Percentiles rank a stretch among this genome's conserved stretches.
These are phyloP conservation scores for Trypanosoma brucei DNA, from an alignment of 208 protist species.

Conservation along the genomic window DNA sequence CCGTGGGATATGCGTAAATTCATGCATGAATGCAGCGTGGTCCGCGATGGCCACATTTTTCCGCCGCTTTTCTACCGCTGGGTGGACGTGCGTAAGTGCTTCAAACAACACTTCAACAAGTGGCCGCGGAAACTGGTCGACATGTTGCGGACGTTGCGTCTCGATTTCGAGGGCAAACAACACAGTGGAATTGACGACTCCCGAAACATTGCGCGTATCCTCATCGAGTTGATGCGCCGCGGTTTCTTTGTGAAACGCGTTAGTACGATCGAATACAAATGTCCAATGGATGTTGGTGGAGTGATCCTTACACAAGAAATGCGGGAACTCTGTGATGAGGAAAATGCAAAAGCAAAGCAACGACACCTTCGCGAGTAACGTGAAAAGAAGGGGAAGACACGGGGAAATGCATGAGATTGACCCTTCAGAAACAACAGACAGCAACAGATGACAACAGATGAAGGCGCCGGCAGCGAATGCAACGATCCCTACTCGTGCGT, in stretches of 20 bases:
- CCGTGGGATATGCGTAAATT: constrained; percentile 91
- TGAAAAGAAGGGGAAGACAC: constrained; percentile 3
- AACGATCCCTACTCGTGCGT: no score
- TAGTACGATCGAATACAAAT: constrained; percentile 63
- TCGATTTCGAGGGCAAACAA: constrained; percentile 72
- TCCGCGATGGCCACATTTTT: constrained; percentile 69
- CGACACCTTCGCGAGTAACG: background rate
- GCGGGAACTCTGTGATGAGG: constrained; percentile 52
- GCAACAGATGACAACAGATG: no score
- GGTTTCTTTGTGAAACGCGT: constrained; percentile 73
- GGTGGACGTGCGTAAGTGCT: constrained; percentile 83
- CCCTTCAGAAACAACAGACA: no score
- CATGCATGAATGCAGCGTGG: constrained; percentile 82
- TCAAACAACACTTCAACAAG: constrained; percentile 51
- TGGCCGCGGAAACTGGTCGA: constrained; percentile 66
- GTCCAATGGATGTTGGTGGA: constrained; percentile 24
- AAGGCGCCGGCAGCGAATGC: no score
- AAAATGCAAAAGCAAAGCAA: background rate
- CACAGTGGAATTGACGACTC: constrained; percentile 91
- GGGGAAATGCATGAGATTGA: background rate
- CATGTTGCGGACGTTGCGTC: constrained; percentile 69
- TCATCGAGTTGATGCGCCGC: constrained; percentile 70
- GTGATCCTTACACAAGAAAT: constrained; percentile 31
- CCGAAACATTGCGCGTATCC: constrained; percentile 84
- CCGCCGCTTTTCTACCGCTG: constrained; percentile 87